Conservation (phyloP, 305 asterid species). For the Plantago lanceolata region DNA sequence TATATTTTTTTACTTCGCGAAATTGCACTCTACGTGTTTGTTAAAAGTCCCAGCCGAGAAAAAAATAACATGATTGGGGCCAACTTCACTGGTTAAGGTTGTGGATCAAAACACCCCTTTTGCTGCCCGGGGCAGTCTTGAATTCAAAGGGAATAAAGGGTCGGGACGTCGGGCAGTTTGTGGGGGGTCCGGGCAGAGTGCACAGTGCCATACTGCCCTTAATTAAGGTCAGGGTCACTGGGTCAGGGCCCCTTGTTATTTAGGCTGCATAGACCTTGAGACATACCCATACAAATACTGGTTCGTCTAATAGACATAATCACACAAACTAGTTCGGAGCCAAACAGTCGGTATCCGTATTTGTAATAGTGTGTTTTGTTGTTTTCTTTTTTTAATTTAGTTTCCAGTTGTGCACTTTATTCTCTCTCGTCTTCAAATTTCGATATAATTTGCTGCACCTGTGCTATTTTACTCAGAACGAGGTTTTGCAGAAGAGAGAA, state of each 20-base stretch:
- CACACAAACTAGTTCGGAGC: no score
- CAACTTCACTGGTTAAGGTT: constrained; percentile 10
- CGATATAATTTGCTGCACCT: constrained; percentile 42
- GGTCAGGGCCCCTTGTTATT: constrained; percentile 30
- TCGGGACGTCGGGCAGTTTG: constrained; percentile 50
- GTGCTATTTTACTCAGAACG: constrained; percentile 53
- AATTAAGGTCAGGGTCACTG: constrained; percentile 41
- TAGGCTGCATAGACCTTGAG: constrained; percentile 38
- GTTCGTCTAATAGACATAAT: no score
- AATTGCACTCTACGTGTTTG: constrained; percentile 5
- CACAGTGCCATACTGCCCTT: constrained; percentile 18
- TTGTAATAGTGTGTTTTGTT: not conserved
- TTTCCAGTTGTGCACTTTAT: constrained; percentile 42
- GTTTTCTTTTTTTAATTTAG: not conserved
- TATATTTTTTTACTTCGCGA: constrained; percentile 14
- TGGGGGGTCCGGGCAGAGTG: not conserved
- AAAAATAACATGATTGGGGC: constrained; percentile 1
- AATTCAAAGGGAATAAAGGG: constrained; percentile 15
- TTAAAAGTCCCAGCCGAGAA: constrained; percentile 17
- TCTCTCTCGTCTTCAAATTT: constrained; percentile 76
- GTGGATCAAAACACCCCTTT: constrained; percentile 20
- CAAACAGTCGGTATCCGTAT: no score
- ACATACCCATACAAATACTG: constrained; percentile 29
- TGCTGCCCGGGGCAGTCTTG: constrained; percentile 48
- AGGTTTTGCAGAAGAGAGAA: constrained; percentile 42